Evolutionary conservation across 805 yeast genomes (phyloP).

Genomic region (Nakazawaea ambrosiae): DNA sequence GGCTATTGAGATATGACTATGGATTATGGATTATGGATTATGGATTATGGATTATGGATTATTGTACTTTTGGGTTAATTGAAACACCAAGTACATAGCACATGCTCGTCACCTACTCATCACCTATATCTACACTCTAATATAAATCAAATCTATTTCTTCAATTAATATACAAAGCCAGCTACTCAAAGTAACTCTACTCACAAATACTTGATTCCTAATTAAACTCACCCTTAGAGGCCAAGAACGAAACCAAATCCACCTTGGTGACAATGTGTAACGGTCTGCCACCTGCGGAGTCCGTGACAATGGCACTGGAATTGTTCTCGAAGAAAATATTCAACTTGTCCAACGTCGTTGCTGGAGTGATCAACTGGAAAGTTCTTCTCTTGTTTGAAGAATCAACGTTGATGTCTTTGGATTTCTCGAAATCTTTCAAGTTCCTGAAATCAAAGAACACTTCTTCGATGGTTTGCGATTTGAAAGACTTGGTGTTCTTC

Average conservation of each 20-base stretch:
- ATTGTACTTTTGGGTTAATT: no score
- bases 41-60: no score
- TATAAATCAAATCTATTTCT: no score
- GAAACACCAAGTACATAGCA: no score
- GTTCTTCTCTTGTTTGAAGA: slow-evolving; percentile 54
- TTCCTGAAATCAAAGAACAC: slow-evolving; percentile 72
- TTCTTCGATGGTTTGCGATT: slow-evolving; percentile 45
- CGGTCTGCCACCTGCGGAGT: slow-evolving; percentile 56
- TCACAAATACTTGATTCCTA: no score
- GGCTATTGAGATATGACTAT: no score
- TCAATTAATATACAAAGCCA: no score
- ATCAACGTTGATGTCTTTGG: slow-evolving; percentile 52
- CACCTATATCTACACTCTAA: no score
- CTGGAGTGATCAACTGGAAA: slow-evolving; percentile 58
- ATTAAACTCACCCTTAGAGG: slow-evolving; percentile 17
- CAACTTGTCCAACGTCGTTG: slow-evolving; percentile 59
- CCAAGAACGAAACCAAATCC: slow-evolving; percentile 57
- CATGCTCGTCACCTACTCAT: no score
- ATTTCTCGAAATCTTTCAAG: slow-evolving; percentile 58
- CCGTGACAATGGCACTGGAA: slow-evolving; percentile 79
- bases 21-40: no score
- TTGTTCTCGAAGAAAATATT: slow-evolving; percentile 78
- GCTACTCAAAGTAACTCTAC: no score
- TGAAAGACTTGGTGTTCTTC: slow-evolving; percentile 54
- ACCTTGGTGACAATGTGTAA: slow-evolving; percentile 84